Evolutionary conservation across 202 grass and related monocot genomes (phyloP).

Genomic region (Zoysia matrella): DNA sequence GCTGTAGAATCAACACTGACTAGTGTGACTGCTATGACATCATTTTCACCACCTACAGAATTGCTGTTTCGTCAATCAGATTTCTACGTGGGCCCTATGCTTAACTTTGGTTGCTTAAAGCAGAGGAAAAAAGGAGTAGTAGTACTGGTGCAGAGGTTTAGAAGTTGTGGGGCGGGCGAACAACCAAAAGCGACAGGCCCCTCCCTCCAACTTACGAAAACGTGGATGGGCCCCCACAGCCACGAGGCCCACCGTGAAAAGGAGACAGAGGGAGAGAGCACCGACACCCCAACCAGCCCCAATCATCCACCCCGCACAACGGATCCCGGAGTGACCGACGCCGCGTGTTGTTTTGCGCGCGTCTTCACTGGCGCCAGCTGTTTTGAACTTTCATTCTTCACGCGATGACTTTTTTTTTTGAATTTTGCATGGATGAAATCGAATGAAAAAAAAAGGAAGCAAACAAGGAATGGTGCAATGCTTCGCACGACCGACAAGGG

Average conservation of each 20-base stretch:
- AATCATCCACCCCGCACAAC: constrained; percentile 30
- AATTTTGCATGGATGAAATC: neutral
- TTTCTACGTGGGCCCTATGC: neutral
- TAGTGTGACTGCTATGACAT: constrained; percentile 14
- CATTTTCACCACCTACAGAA: neutral
- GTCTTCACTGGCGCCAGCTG: constrained; percentile 25
- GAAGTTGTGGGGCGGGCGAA: constrained; percentile 46
- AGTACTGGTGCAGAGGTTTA: neutral
- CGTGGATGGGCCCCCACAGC: neutral
- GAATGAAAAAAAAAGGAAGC: neutral
- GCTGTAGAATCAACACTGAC: too few species aligned
- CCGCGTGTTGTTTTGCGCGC: too few species aligned
- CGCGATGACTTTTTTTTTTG: neutral
- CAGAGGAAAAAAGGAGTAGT: neutral
- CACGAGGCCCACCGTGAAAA: constrained; percentile 2
- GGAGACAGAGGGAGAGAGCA: neutral
- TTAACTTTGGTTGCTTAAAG: constrained; percentile 53
- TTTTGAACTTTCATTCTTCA: constrained; percentile 31
- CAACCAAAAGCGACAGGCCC: constrained; percentile 30
- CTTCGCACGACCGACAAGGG: too few species aligned
- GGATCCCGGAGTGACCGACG: neutral
- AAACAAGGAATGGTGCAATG: too few species aligned
- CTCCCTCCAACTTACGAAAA: constrained; percentile 3
- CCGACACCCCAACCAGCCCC: constrained; percentile 39
- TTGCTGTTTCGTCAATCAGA: neutral